Evolutionary conservation across 1,284 basidiomycete species (phyloP).

Genomic region (Boletus coffeatus): DNA sequence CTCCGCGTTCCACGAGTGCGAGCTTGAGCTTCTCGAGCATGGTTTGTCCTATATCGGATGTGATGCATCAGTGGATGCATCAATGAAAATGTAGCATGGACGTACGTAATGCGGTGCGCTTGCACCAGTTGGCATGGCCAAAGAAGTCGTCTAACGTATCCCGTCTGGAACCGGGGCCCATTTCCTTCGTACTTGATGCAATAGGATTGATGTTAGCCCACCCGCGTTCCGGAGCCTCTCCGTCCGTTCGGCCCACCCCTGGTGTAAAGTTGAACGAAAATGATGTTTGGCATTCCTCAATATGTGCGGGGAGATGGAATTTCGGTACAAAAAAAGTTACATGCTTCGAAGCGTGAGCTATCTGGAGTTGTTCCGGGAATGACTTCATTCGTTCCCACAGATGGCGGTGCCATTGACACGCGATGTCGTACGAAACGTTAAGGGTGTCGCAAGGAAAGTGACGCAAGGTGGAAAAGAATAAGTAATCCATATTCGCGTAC

Average conservation of each 20-base stretch:
- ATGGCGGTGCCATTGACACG: background rate
- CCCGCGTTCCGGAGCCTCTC: background rate
- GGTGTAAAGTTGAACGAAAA: background rate
- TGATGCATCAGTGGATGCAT: background rate
- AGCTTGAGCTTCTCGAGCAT: background rate
- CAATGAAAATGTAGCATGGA: background rate
- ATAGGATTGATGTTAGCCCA: slow-evolving; percentile 1
- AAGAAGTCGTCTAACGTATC: slow-evolving; percentile 2
- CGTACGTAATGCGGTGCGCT: background rate
- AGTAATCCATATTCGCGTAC: background rate
- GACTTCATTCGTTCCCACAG: background rate
- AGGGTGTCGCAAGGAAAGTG: background rate
- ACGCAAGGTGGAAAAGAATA: background rate
- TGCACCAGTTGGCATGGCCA: slow-evolving; percentile 5
- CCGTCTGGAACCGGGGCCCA: background rate
- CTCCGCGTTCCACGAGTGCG: background rate
- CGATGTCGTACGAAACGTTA: background rate
- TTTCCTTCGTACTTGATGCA: slow-evolving; percentile 6
- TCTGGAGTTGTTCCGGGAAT: background rate
- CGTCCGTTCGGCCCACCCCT: background rate
- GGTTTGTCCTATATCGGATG: background rate
- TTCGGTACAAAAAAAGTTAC: background rate
- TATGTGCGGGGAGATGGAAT: background rate
- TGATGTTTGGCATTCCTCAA: background rate
- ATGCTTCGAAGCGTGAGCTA: background rate